Conservation (phyloP, 345 rosid genomes). For the Eucalyptus cloeziana region DNA sequence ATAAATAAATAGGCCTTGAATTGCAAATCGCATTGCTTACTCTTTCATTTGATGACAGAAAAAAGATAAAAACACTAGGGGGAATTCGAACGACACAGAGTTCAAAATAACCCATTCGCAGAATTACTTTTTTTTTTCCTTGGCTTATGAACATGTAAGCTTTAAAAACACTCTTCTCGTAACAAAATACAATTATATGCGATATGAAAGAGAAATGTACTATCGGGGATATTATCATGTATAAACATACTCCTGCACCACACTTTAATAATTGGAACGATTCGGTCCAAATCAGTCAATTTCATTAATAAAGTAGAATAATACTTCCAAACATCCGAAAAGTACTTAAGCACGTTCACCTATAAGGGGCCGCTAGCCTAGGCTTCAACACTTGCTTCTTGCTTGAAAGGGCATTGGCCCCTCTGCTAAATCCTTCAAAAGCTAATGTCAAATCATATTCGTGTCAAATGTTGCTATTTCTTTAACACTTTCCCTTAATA, state of each 20-base stretch:
- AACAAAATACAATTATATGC: background rate
- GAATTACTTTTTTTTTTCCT: background rate
- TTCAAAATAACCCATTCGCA: background rate
- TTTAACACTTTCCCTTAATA: background rate
- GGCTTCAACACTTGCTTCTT: background rate
- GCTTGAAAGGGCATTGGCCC: background rate
- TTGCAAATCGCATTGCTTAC: background rate
- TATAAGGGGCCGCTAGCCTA: background rate
- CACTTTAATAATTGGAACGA: background rate
- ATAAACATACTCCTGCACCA: background rate
- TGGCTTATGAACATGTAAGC: background rate
- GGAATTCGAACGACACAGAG: background rate
- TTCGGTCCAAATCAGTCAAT: background rate
- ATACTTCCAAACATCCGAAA: background rate
- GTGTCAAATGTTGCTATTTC: background rate
- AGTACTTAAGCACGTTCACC: background rate
- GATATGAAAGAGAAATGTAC: background rate
- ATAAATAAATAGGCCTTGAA: too few relatives aligned
- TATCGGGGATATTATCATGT: background rate
- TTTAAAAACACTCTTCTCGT: background rate
- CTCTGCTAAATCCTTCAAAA: background rate
- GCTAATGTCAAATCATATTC: background rate
- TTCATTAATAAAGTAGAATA: background rate
- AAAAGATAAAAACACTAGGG: background rate
- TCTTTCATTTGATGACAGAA: background rate